Evolutionary conservation across 768 basidiomycete species (phyloP), one percentile per base, ranked within the genome.

Genomic region (Harrya chromipes): DNA sequence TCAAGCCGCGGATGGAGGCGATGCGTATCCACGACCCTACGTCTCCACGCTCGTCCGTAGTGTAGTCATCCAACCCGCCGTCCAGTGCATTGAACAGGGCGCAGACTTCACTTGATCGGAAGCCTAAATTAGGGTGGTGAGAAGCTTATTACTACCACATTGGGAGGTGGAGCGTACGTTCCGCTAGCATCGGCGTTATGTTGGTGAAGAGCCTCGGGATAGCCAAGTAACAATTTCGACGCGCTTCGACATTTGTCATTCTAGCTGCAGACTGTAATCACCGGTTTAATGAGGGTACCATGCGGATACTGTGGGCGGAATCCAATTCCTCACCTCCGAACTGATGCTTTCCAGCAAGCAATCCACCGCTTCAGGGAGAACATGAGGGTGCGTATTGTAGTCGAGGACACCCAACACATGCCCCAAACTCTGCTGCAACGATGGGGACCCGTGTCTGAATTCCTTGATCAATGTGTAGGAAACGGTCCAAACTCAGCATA

Each of bases 1-100:
- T 74, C 47, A 94, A 69, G 10, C 86, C 85, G 40, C 74, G 74
- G 43, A 94, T 77, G 59, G 85, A 89, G 2, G 83, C 82, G 7
- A 88, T 78, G 54, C 95, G 88, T 44, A 94, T 79, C 93, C 94
- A 97, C 2, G 95, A 97, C 36, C 95, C 95, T 33, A 99, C 87
- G 63, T 99, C 97, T 4, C 95, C 95, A 56, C 95, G 84, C 64
- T 97, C 90, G 64, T 99, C 95, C 41, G 81, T 83, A 6, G 90
- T 87, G 63, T 98, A 99, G 71, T 99, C 94, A 17, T 81, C 75
- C 45, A 99, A 69, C 4, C 91, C 94, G n/a, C 62, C 65, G n/a
- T 85, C 66, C 33, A 90, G 62, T 17, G 79, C 76, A 46, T 77
- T 71, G 43, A 86, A 72, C 47, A 90, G 63, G 4, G 72, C 61